Evolutionary conservation across 352 stramenopile species (phyloP).

Genomic region (Globisporangium lucens): DNA sequence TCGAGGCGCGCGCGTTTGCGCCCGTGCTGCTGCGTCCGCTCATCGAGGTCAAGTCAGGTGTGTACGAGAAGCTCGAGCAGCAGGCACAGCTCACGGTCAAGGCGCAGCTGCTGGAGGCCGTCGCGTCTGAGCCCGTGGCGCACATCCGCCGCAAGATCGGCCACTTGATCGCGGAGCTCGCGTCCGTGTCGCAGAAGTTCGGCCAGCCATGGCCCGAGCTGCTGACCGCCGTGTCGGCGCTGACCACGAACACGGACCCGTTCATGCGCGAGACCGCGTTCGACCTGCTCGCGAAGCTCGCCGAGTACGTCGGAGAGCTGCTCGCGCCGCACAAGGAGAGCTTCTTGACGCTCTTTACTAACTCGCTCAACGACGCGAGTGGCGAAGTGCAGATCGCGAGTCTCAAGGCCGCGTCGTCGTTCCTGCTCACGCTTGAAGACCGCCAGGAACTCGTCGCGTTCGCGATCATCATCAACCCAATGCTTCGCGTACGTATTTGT

Average conservation of each 20-base stretch:
- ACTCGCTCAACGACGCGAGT: slow-evolving; percentile 60
- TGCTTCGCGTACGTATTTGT: slow-evolving; percentile 48
- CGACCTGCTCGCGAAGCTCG: slow-evolving; percentile 70
- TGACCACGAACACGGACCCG: slow-evolving; percentile 55
- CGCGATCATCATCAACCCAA: slow-evolving; percentile 59
- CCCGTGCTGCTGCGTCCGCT: slow-evolving; percentile 77
- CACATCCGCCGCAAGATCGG: slow-evolving; percentile 82
- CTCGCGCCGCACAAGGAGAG: slow-evolving; percentile 74
- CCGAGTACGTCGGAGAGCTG: slow-evolving; percentile 63
- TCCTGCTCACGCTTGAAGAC: slow-evolving; percentile 74
- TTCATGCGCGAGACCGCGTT: slow-evolving; percentile 73
- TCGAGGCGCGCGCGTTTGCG: slow-evolving; percentile 66
- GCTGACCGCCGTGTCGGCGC: slow-evolving; percentile 50
- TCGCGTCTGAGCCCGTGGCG: slow-evolving; percentile 58
- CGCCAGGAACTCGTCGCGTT: slow-evolving; percentile 67
- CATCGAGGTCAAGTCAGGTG: slow-evolving; percentile 60
- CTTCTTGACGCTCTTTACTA: slow-evolving; percentile 77
- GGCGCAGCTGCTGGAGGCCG: slow-evolving; percentile 65
- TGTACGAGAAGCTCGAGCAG: slow-evolving; percentile 63
- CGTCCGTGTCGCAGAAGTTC: slow-evolving; percentile 45
- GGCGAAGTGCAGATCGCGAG: slow-evolving; percentile 66
- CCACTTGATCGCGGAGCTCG: slow-evolving; percentile 75
- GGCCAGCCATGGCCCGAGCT: slow-evolving; percentile 73
- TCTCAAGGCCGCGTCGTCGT: slow-evolving; percentile 67
- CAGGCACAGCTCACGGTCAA: slow-evolving; percentile 57